phyloP scores from a whole-genome alignment of 805 yeast genomes.

The Candida railenensis region DNA sequence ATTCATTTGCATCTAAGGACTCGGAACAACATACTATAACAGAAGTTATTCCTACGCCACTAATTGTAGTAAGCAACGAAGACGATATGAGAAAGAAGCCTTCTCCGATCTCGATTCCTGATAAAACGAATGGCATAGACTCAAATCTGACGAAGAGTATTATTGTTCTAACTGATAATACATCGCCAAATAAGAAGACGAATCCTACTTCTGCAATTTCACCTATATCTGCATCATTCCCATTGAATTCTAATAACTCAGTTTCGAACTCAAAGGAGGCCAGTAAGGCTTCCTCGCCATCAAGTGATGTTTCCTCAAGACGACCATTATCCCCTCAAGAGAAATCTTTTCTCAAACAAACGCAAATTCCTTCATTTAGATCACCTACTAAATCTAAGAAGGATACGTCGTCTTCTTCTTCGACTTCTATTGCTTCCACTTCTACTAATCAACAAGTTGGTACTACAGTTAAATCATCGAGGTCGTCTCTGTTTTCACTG shows the following conservation, averaged over 20 bases:
- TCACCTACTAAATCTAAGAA: neutral
- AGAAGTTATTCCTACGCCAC: constrained; percentile 11
- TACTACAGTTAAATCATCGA: neutral
- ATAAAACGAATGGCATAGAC: neutral
- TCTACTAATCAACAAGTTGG: neutral
- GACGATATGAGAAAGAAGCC: constrained; percentile 7
- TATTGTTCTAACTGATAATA: neutral
- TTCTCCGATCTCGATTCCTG: neutral
- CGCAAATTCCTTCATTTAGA: constrained; percentile 23
- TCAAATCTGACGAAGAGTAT: neutral
- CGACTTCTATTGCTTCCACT: neutral
- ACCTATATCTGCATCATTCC: neutral
- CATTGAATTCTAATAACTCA: no score
- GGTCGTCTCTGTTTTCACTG: neutral
- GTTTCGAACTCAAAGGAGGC: no score
- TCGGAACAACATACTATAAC: constrained; percentile 4
- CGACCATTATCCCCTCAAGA: constrained; percentile 22
- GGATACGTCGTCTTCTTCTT: neutral
- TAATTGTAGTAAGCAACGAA: constrained; percentile 18
- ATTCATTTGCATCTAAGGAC: constrained; percentile 2
- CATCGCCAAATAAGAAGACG: constrained; percentile 1
- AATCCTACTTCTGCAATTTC: constrained; percentile 3
- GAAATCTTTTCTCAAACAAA: constrained; percentile 20
- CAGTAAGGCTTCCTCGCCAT: no score
- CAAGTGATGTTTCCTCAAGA: no score